Evolutionary conservation across 805 yeast genomes (phyloP).

Genomic region (Spathaspora passalidarum): DNA sequence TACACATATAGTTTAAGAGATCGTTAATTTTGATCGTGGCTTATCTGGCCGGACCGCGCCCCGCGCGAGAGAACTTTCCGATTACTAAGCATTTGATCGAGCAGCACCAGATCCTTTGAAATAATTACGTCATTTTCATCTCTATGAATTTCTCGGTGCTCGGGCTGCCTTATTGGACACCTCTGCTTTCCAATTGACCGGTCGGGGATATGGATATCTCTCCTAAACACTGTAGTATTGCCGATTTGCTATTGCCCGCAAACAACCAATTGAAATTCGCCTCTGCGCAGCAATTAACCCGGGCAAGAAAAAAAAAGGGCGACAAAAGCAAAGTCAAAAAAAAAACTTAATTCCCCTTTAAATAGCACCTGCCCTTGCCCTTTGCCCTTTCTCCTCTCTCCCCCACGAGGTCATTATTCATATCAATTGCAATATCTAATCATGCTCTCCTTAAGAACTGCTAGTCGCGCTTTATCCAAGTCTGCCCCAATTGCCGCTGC

Average conservation of each 20-base stretch:
- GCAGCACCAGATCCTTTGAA: too few relatives aligned
- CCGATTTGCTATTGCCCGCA: background rate
- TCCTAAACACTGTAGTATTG: background rate
- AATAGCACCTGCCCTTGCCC: background rate
- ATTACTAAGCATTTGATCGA: too few relatives aligned
- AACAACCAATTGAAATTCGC: slow-evolving; percentile 3
- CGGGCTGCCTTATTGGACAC: too few relatives aligned
- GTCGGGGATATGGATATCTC: too few relatives aligned
- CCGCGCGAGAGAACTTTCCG: too few relatives aligned
- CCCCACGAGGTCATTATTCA: background rate
- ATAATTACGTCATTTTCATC: too few relatives aligned
- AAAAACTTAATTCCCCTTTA: background rate
- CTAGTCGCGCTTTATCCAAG: slow-evolving; percentile 10
- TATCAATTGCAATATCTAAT: background rate
- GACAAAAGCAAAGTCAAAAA: background rate
- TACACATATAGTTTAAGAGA: background rate
- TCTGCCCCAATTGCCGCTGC: slow-evolving; percentile 5
- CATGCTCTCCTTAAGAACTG: slow-evolving; percentile 17
- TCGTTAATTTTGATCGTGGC: too few relatives aligned
- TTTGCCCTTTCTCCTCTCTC: background rate
- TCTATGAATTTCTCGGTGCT: too few relatives aligned
- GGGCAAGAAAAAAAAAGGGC: background rate
- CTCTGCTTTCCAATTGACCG: too few relatives aligned
- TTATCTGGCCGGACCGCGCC: too few relatives aligned
- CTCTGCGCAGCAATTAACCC: background rate